Percentiles rank a stretch among this genome's conserved stretches.
Conservation (phyloP, 352 stramenopile genomes). For the Blastocystis sp. region DNA sequence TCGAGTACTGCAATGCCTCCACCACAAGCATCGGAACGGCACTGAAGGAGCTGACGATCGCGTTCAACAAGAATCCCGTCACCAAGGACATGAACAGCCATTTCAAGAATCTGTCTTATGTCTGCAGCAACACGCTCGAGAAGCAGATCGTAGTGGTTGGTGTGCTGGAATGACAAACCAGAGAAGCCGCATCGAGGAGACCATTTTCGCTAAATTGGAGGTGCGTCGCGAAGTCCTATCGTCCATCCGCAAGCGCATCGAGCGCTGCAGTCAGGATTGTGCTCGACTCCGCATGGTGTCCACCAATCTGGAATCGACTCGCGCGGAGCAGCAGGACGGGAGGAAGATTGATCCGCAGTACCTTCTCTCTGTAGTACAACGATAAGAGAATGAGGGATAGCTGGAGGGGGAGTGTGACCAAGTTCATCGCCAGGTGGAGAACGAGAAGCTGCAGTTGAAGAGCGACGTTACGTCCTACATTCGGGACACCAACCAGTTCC, state of each 20-base stretch:
- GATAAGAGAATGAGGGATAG: not conserved
- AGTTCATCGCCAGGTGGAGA: not conserved
- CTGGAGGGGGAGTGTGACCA: conserved; percentile 18
- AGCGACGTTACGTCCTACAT: conserved; percentile 46
- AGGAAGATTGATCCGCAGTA: not conserved
- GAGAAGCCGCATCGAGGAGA: conserved; percentile 56
- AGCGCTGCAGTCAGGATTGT: conserved; percentile 40
- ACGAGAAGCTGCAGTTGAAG: conserved; percentile 48
- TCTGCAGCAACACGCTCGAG: conserved; percentile 1
- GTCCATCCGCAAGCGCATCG: conserved; percentile 52
- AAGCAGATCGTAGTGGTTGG: conserved; percentile 26
- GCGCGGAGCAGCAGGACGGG: not conserved
- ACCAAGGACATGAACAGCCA: not conserved
- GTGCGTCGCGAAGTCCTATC: conserved; percentile 41
- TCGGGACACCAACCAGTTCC: conserved; percentile 39
- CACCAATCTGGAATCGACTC: conserved; percentile 10
- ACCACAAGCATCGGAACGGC: conserved; percentile 3
- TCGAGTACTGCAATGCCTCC: conserved; percentile 22
- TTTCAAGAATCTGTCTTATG: conserved; percentile 47
- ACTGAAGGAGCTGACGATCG: conserved; percentile 4
- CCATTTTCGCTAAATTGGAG: conserved; percentile 60
- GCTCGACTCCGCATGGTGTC: not conserved
- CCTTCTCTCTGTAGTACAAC: not conserved
- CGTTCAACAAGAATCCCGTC: conserved; percentile 45
- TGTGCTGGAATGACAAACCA: not conserved